A percentile compares a stretch with the other conserved stretches of the same genome.
These are phyloP conservation scores for Musa balbisiana DNA, from an alignment of 202 grass and related monocot species.

Conservation along the genomic window DNA sequence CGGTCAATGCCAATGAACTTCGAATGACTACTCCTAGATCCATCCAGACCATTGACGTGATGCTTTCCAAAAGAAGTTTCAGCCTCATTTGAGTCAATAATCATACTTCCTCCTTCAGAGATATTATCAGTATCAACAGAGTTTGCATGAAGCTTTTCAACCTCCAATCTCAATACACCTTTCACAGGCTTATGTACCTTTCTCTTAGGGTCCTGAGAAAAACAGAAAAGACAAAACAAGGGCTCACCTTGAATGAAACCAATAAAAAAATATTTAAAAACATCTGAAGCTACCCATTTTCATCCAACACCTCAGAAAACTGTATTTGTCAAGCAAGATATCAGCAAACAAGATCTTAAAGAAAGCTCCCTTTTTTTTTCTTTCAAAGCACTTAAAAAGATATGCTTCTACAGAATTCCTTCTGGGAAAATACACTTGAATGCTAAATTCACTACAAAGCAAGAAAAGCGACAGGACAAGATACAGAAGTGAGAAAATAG, in stretches of 20 bases:
- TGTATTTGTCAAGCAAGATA: too few species aligned
- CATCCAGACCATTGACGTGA: slow-evolving; percentile 51
- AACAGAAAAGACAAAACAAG: slow-evolving; percentile 2
- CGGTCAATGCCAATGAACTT: slow-evolving; percentile 38
- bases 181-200: slow-evolving; percentile 99
- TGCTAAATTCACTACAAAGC: too few species aligned
- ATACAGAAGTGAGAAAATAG: too few species aligned
- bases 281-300: neutral
- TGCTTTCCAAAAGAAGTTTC: slow-evolving; percentile 49
- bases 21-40: slow-evolving; percentile 34
- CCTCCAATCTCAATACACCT: slow-evolving; percentile 80
- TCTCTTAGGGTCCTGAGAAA: slow-evolving; percentile 81
- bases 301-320: too few species aligned
- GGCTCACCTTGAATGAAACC: neutral
- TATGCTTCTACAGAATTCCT: too few species aligned
- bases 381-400: too few species aligned
- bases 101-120: slow-evolving; percentile 86
- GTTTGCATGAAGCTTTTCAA: slow-evolving; percentile 75
- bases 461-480: too few species aligned
- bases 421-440: too few species aligned
- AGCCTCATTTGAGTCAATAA: slow-evolving; percentile 65
- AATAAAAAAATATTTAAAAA: neutral
- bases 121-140: slow-evolving; percentile 50
- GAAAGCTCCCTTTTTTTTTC: too few species aligned
- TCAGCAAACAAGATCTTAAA: too few species aligned